These are phyloP conservation scores for Umbelopsis vinacea DNA, from an alignment of 192 early-diverging fungal species.

Conservation along the genomic window DNA sequence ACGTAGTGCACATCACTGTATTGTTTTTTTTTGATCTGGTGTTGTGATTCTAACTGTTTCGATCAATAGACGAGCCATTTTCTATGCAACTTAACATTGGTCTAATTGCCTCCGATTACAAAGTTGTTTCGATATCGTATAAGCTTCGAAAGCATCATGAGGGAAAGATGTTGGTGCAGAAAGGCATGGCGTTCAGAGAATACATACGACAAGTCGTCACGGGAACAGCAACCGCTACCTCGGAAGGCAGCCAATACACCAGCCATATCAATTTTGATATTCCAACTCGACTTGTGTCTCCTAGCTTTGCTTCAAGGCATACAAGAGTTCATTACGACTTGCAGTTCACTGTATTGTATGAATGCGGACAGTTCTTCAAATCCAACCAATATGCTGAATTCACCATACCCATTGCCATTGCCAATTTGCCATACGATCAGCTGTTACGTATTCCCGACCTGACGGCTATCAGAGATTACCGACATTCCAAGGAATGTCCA, in stretches of 20 bases:
- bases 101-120: conserved; percentile 24
- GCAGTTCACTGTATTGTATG: conserved; percentile 33
- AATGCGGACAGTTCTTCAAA: conserved; percentile 43
- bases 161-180: conserved; percentile 46
- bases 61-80: conserved; percentile 31
- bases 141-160: conserved; percentile 52
- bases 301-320: conserved; percentile 44
- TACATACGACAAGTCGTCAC: conserved; percentile 39
- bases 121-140: conserved; percentile 31
- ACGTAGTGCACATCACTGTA: neutral
- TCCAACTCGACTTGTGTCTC: conserved; percentile 47
- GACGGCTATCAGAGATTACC: conserved; percentile 33
- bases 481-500: conserved; percentile 30
- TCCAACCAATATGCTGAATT: conserved; percentile 38
- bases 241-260: conserved; percentile 14
- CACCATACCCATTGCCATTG: conserved; percentile 43
- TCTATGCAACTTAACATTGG: conserved; percentile 37
- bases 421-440: conserved; percentile 44
- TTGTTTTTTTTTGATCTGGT: too few relatives aligned
- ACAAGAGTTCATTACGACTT: conserved; percentile 49
- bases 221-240: conserved; percentile 15
- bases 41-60: neutral
- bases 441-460: conserved; percentile 34
- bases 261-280: conserved; percentile 32
- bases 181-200: conserved; percentile 42